A percentile compares a stretch with the other conserved stretches of the same genome.
Evolutionary conservation across 495 filamentous ascomycete genomes (phyloP).

Genomic region (Penicillium cosmopolitanum): DNA sequence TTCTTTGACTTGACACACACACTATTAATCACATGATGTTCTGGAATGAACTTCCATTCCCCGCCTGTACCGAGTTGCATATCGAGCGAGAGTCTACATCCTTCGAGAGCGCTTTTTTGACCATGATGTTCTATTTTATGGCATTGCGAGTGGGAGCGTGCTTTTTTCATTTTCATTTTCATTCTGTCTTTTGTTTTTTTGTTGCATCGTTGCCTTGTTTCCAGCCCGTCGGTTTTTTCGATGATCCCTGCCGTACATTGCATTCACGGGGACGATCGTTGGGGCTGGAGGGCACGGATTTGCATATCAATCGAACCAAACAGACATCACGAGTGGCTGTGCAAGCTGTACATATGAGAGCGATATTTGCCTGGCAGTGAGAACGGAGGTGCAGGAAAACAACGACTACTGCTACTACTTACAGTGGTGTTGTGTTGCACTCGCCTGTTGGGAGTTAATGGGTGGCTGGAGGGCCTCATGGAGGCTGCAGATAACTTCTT

Average conservation of each 20-base stretch:
- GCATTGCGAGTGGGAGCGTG: conserved; percentile 5
- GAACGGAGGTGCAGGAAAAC: conserved; percentile 1
- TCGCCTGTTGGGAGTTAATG: conserved; percentile 31
- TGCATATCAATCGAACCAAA: conserved; percentile 15
- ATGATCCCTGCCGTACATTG: conserved; percentile 7
- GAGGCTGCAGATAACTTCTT: conserved; percentile 35
- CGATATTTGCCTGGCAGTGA: conserved; percentile 24
- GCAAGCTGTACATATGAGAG: conserved; percentile 46
- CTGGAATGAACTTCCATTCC: conserved; percentile 22
- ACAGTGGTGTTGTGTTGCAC: neutral
- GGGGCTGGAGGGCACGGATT: conserved; percentile 8
- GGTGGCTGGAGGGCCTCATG: conserved; percentile 26
- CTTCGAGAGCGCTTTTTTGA: conserved; percentile 1
- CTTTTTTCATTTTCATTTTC: conserved; percentile 6
- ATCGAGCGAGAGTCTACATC: neutral
- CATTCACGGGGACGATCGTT: conserved; percentile 13
- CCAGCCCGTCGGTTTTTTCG: neutral
- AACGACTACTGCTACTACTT: conserved; percentile 9
- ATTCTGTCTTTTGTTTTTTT: neutral
- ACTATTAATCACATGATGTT: too few species aligned
- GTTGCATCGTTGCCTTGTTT: conserved; percentile 9
- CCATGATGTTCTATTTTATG: neutral
- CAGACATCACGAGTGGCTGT: conserved; percentile 25
- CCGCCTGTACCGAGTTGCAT: conserved; percentile 33
- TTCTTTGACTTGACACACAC: too few species aligned